These are phyloP conservation scores for Abrus precatorius DNA, from an alignment of 306 rosid species.

Conservation along the genomic window DNA sequence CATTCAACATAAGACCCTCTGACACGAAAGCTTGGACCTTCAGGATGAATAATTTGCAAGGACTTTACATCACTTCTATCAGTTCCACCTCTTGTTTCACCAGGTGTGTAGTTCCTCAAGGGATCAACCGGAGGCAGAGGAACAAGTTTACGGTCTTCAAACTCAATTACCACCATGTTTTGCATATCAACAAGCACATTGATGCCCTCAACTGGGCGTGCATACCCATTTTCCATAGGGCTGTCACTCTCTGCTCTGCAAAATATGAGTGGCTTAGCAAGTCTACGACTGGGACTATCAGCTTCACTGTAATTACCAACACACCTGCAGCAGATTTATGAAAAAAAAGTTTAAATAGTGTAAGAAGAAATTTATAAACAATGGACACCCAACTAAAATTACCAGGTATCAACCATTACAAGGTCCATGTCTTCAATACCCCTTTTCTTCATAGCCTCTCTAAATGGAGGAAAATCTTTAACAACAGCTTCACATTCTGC, in stretches of 20 bases:
- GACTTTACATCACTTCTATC: slow-evolving; percentile 91
- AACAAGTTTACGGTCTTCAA: slow-evolving; percentile 82
- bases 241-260: slow-evolving; percentile 87
- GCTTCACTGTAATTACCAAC: slow-evolving; percentile 80
- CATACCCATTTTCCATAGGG: slow-evolving; percentile 92
- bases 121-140: slow-evolving; percentile 92
- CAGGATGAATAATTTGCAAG: slow-evolving; percentile 77
- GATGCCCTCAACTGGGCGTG: slow-evolving; percentile 92
- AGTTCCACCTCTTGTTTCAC: slow-evolving; percentile 87
- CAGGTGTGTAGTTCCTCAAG: slow-evolving; percentile 83
- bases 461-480: slow-evolving; percentile 81
- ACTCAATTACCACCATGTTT: slow-evolving; percentile 80
- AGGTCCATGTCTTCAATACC: slow-evolving; percentile 93
- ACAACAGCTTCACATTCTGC: slow-evolving; percentile 95
- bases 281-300: slow-evolving; percentile 79
- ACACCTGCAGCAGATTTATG: slow-evolving; percentile 64
- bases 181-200: slow-evolving; percentile 84
- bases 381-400: slow-evolving; percentile 39
- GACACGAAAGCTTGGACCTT: slow-evolving; percentile 93
- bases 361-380: slow-evolving; percentile 21
- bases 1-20: slow-evolving; percentile 75
- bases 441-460: slow-evolving; percentile 91
- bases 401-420: slow-evolving; percentile 93
- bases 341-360: slow-evolving; percentile 28
- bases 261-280: slow-evolving; percentile 82